Evolutionary conservation across 2,329 filamentous ascomycete genomes (phyloP).

Genomic region (Decorospora gaudefroyi): DNA sequence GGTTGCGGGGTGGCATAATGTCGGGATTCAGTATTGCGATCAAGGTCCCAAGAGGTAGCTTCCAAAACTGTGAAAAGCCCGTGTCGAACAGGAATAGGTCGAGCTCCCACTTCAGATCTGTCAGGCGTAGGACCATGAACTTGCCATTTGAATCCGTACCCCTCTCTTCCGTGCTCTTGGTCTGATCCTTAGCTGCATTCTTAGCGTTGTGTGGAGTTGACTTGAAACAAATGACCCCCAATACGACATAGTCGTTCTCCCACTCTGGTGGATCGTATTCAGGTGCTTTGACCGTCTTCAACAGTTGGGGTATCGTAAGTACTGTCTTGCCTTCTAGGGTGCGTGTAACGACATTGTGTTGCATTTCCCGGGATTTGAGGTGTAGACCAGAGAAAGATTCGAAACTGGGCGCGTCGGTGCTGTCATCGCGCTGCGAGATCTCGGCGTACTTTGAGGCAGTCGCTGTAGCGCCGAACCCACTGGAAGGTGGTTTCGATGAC

Average conservation of each 20-base stretch:
- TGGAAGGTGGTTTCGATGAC: conserved; percentile 32
- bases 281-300: conserved; percentile 80
- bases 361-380: conserved; percentile 78
- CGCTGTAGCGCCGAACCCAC: conserved; percentile 20
- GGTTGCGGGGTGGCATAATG: conserved; percentile 83
- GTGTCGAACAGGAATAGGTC: conserved; percentile 91
- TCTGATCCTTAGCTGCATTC: conserved; percentile 51
- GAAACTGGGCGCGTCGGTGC: conserved; percentile 60
- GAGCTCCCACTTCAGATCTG: conserved; percentile 86
- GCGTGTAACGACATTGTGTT: conserved; percentile 77
- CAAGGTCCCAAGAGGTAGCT: conserved; percentile 86
- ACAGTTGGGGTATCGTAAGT: conserved; percentile 76
- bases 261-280: conserved; percentile 78
- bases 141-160: conserved; percentile 69
- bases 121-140: conserved; percentile 89
- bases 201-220: conserved; percentile 74
- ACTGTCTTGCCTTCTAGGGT: conserved; percentile 77
- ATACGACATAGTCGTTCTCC: conserved; percentile 86
- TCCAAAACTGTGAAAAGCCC: conserved; percentile 92
- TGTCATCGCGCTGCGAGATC: conserved; percentile 38
- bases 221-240: conserved; percentile 86
- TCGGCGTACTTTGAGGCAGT: conserved; percentile 40
- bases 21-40: conserved; percentile 89
- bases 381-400: conserved; percentile 87
- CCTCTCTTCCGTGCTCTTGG: conserved; percentile 49